Percentiles rank a stretch among this genome's conserved stretches.
Conservation (phyloP, 1,139 yeast genomes). For the Blastobotrys indianensis region DNA sequence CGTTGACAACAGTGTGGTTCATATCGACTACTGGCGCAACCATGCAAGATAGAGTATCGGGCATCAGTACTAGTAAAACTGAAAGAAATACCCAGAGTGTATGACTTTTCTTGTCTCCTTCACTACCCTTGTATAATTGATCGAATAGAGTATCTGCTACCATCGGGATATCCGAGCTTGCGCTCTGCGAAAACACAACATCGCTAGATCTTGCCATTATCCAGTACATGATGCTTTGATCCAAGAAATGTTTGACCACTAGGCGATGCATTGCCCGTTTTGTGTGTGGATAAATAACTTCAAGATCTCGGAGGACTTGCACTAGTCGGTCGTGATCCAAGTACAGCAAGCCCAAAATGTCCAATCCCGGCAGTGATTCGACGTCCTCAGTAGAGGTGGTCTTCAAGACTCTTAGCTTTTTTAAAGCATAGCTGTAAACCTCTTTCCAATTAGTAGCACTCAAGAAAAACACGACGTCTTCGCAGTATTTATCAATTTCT, state of each 20-base stretch:
- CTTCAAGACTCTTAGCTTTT: constrained; percentile 31
- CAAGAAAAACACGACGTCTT: constrained; percentile 43
- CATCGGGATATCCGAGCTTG: constrained; percentile 14
- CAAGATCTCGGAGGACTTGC: constrained; percentile 39
- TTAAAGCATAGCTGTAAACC: constrained; percentile 18
- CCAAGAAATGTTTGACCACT: constrained; percentile 45
- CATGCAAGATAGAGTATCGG: constrained; percentile 17
- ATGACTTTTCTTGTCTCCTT: constrained; percentile 19
- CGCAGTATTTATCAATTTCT: constrained; percentile 45
- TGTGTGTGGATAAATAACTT: constrained; percentile 39
- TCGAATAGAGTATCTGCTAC: constrained; percentile 20
- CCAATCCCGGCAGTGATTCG: constrained; percentile 43
- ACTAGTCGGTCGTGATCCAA: constrained; percentile 40
- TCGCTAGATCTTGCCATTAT: constrained; percentile 52
- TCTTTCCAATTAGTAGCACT: constrained; percentile 53
- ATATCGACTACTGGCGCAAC: neutral
- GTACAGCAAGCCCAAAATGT: constrained; percentile 46
- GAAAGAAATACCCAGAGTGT: constrained; percentile 30
- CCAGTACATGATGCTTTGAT: constrained; percentile 51
- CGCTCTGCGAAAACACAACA: constrained; percentile 29
- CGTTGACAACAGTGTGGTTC: neutral
- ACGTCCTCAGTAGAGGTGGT: constrained; percentile 19
- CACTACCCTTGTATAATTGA: constrained; percentile 20
- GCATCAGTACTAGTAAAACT: constrained; percentile 29
- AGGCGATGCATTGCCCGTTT: constrained; percentile 52